Evolutionary conservation across 495 filamentous ascomycete genomes (phyloP).

Genomic region (Neurospora sp.): DNA sequence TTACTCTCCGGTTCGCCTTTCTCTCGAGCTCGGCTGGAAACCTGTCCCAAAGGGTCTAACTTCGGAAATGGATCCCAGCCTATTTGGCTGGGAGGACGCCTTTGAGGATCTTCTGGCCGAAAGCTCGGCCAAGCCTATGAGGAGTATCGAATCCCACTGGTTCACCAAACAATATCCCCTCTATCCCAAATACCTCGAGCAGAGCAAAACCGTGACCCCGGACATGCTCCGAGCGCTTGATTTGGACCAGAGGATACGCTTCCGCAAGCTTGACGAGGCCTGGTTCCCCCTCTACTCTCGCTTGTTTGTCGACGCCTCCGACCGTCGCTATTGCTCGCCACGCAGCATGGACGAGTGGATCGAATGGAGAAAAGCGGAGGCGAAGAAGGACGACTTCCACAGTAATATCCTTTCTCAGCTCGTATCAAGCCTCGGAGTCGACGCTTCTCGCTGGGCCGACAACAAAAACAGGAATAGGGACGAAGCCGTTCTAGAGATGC

Average conservation of each 20-base stretch:
- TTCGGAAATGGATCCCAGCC: constrained; percentile 2
- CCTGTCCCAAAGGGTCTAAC: constrained; percentile 19
- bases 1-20: constrained; percentile 29
- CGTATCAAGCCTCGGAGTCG: neutral
- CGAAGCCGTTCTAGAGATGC: neutral
- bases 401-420: neutral
- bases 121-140: constrained; percentile 15
- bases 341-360: constrained; percentile 14
- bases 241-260: constrained; percentile 6
- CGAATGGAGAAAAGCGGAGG: neutral
- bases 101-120: constrained; percentile 32
- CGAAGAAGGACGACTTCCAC: neutral
- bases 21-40: constrained; percentile 10
- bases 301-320: neutral
- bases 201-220: neutral
- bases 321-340: constrained; percentile 5
- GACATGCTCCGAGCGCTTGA: neutral
- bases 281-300: constrained; percentile 6
- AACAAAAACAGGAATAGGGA: neutral
- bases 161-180: constrained; percentile 3
- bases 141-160: neutral
- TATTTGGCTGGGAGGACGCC: constrained; percentile 30
- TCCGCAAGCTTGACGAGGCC: constrained; percentile 5
- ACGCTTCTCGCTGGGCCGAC: neutral
- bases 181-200: neutral